Evolutionary conservation across 306 rosid species (phyloP).

Genomic region (Albizia julibrissin): DNA sequence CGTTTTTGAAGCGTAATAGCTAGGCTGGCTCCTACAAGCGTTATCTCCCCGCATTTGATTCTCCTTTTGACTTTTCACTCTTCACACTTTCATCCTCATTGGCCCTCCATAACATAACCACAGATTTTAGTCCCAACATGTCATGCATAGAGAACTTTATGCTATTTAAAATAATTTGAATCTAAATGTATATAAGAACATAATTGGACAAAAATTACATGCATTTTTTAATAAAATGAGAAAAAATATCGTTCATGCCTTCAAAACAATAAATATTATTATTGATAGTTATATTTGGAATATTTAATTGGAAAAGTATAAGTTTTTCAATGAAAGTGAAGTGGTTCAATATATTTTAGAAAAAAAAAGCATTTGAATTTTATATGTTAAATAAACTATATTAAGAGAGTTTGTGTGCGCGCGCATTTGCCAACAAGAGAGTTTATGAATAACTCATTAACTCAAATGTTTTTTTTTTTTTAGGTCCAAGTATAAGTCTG

Average conservation of each 20-base stretch:
- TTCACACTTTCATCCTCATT: not conserved
- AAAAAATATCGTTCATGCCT: not conserved
- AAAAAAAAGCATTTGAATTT: too few species aligned
- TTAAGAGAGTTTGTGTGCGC: not conserved
- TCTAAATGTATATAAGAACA: too few species aligned
- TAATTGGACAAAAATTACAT: too few species aligned
- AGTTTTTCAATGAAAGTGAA: not conserved
- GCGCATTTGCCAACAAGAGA: not conserved
- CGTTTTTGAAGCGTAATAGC: conserved; percentile 43
- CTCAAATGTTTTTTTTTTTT: too few species aligned
- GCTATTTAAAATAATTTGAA: too few species aligned
- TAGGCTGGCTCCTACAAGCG: not conserved
- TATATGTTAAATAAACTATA: too few species aligned
- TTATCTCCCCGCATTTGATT: not conserved
- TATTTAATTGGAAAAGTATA: too few species aligned
- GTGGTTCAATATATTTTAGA: not conserved
- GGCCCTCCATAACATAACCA: not conserved
- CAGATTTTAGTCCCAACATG: too few species aligned
- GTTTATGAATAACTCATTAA: not conserved
- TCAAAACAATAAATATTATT: too few species aligned
- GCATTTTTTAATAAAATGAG: not conserved
- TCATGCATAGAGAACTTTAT: too few species aligned
- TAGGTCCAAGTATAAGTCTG: too few species aligned
- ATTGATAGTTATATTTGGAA: too few species aligned
- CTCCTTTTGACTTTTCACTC: not conserved